Base-by-base conservation (phyloP, 1,139 yeast species). In the Diutina mesorugosa region DNA sequence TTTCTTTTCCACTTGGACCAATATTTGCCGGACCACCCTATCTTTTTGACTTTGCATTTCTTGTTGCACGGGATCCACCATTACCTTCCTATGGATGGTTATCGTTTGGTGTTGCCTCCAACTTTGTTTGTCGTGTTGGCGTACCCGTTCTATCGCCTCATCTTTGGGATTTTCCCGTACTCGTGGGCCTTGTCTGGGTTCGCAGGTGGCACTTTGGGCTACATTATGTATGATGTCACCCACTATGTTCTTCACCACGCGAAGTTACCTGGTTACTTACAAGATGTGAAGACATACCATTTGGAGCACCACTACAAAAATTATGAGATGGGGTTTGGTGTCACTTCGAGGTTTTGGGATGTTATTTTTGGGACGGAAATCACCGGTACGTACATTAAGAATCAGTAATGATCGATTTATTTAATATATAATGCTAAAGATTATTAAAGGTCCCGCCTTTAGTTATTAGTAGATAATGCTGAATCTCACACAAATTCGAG, bases 231-330 rank as follows among this genome's bases (percentile, higher is more conserved):
- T 69, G 99, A 93, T 71, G 80, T 88, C 62, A 87, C 95, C 38
- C 99, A 93, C 72, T 76, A 76, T 59, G 83, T 89, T 64, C 74
- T 93, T 67, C 99, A 93, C 68, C 99, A 93, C 72, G 80, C 87
- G 50, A 78, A 77, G 64, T 77, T 93, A 65, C 99, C 99, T 26
- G 66, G 73, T 55, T 87, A 76, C 67, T 74, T 89, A 71, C 91
- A 89, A 68, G 83, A 81, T 48, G 74, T 90, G 66, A 93, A 93
- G 73, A 88, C 87, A 56, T 85, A 89, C 67, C 99, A 93, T 71
- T 79, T 93, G 71, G 98, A 91, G 69, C 99, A 93, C 70, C 99
- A 93, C 68, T 93, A 93, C 77, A 91, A 91, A 75, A 91, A 95
- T 71, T 95, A 89, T 70, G 96, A 93, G 70, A 73, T 90, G 66